Conservation (phyloP, 2,329 filamentous ascomycete species). For the Pseudogymnoascus sp. region DNA sequence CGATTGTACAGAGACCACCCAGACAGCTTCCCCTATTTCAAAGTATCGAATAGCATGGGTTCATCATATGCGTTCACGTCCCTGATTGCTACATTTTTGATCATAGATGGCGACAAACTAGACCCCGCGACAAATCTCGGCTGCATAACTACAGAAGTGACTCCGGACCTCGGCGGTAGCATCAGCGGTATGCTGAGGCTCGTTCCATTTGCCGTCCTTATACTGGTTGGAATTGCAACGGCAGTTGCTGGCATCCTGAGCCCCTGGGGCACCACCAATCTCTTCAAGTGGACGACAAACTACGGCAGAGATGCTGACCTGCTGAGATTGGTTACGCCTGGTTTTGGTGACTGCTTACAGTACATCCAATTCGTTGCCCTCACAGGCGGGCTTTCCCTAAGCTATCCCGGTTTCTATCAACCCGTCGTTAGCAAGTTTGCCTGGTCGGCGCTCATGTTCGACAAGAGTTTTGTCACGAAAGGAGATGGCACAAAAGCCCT, state of each 20-base stretch:
- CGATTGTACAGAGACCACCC: slow-evolving; percentile 27
- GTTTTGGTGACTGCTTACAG: slow-evolving; percentile 92
- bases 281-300: slow-evolving; percentile 96
- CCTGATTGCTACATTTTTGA: slow-evolving; percentile 61
- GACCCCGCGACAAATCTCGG: slow-evolving; percentile 52
- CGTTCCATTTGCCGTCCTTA: slow-evolving; percentile 67
- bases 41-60: slow-evolving; percentile 62
- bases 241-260: slow-evolving; percentile 78
- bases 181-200: slow-evolving; percentile 64
- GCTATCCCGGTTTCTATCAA: slow-evolving; percentile 91
- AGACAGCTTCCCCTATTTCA: slow-evolving; percentile 59
- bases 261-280: slow-evolving; percentile 84
- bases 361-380: slow-evolving; percentile 91
- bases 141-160: slow-evolving; percentile 75
- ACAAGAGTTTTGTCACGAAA: slow-evolving; percentile 73
- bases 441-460: slow-evolving; percentile 91
- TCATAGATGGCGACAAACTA: slow-evolving; percentile 64
- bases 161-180: slow-evolving; percentile 66
- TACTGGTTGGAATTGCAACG: slow-evolving; percentile 74
- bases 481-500: slow-evolving; percentile 57
- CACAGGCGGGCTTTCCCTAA: slow-evolving; percentile 76
- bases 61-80: slow-evolving; percentile 84
- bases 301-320: slow-evolving; percentile 91
- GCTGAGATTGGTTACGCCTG: slow-evolving; percentile 83
- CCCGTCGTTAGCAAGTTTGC: slow-evolving; percentile 78